Conservation (phyloP, 2,329 filamentous ascomycete species). For the Capronia americana region DNA sequence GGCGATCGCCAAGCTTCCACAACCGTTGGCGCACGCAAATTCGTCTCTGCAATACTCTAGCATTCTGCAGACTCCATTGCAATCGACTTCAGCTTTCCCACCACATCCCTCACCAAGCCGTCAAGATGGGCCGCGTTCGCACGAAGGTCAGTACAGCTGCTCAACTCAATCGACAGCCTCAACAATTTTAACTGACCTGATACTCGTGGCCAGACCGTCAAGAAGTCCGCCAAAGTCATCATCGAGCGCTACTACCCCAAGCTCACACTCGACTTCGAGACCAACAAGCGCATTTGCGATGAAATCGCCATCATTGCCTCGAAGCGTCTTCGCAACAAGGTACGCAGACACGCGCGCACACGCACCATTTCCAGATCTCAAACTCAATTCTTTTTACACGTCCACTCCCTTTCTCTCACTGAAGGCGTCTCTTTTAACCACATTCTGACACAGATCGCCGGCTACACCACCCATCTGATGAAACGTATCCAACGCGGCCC, state of each 20-base stretch:
- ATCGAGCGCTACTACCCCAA: slow-evolving; percentile 98
- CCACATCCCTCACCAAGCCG: slow-evolving; percentile 39
- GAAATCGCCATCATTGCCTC: slow-evolving; percentile 99
- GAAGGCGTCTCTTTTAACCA: slow-evolving; percentile 9
- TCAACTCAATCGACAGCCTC: too few relatives aligned
- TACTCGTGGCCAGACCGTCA: slow-evolving; percentile 63
- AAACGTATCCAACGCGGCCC: slow-evolving; percentile 99
- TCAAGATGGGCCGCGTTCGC: slow-evolving; percentile 58
- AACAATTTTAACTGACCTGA: slow-evolving; percentile 12
- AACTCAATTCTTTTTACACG: neutral
- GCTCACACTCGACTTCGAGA: slow-evolving; percentile 99
- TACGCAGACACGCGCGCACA: slow-evolving; percentile 46
- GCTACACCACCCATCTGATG: slow-evolving; percentile 99
- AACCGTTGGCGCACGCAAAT: slow-evolving; percentile 5
- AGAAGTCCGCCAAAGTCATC: slow-evolving; percentile 97
- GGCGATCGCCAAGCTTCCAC: slow-evolving; percentile 20
- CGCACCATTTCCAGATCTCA: neutral
- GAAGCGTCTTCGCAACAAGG: slow-evolving; percentile 99
- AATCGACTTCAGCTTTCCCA: slow-evolving; percentile 14
- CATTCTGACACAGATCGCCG: slow-evolving; percentile 73
- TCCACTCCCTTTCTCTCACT: neutral
- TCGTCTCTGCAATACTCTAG: neutral
- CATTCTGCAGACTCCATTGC: neutral
- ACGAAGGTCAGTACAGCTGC: slow-evolving; percentile 49
- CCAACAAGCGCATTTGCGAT: slow-evolving; percentile 99